These are phyloP conservation scores for Colletotrichum paranaense DNA, from an alignment of 2,329 filamentous ascomycete species.

Conservation along the genomic window DNA sequence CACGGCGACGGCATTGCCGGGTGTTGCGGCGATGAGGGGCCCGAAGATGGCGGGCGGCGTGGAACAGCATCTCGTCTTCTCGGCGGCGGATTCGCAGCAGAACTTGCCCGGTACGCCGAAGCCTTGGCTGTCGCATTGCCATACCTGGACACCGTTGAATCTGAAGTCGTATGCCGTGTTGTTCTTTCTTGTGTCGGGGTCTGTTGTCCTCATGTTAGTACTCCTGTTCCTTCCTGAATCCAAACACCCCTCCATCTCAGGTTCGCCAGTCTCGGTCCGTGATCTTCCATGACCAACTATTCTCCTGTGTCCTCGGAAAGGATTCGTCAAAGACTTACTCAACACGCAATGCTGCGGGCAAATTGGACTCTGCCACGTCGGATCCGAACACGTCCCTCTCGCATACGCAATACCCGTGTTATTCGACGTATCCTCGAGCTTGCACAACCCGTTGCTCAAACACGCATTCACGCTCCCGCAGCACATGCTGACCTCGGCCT, in stretches of 20 bases:
- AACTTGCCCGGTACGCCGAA: conserved; percentile 29
- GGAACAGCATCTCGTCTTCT: conserved; percentile 32
- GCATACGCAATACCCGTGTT: conserved; percentile 30
- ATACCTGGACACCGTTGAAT: conserved; percentile 32
- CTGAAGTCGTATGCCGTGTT: conserved; percentile 27
- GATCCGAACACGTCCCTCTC: conserved; percentile 29
- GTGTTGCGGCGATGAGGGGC: conserved; percentile 26
- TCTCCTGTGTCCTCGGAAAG: not conserved
- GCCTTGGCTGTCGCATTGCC: conserved; percentile 26
- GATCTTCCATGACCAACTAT: not conserved
- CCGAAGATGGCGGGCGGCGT: conserved; percentile 27
- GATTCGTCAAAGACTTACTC: conserved; percentile 2
- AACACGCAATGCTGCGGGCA: conserved; percentile 28
- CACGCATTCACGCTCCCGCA: conserved; percentile 30
- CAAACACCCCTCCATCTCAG: not conserved
- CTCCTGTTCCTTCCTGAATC: not conserved
- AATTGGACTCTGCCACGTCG: conserved; percentile 30
- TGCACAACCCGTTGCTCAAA: conserved; percentile 31
- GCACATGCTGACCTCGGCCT: conserved; percentile 33
- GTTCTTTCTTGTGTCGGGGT: conserved; percentile 26
- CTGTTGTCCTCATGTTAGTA: not conserved
- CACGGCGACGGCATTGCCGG: conserved; percentile 25
- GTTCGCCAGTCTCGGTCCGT: not conserved
- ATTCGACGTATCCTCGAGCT: conserved; percentile 27
- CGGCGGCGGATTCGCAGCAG: conserved; percentile 32